These are phyloP conservation scores for Biscogniauxia marginata DNA, from an alignment of 2,329 filamentous ascomycete species.

Conservation along the genomic window DNA sequence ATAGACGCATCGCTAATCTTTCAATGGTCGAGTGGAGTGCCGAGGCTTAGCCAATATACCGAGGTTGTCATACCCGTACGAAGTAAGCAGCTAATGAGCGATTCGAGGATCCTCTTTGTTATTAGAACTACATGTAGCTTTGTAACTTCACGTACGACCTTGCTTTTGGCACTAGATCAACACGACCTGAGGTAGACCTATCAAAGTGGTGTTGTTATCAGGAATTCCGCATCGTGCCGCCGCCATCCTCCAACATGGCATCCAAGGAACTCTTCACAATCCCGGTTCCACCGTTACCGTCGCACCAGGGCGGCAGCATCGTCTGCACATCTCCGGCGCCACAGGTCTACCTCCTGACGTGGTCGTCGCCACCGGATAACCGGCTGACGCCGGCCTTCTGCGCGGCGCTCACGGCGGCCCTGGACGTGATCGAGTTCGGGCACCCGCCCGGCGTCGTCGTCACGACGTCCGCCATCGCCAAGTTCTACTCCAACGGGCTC, in stretches of 20 bases:
- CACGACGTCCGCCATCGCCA: slow-evolving; percentile 71
- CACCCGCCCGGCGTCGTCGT: slow-evolving; percentile 71
- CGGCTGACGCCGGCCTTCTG: slow-evolving; percentile 69
- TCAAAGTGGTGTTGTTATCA: no score
- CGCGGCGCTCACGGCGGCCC: slow-evolving; percentile 63
- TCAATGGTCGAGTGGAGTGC: not conserved
- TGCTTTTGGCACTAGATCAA: no score
- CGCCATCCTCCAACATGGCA: slow-evolving; percentile 24
- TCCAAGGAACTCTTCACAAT: slow-evolving; percentile 55
- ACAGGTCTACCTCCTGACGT: slow-evolving; percentile 70
- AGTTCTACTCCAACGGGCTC: slow-evolving; percentile 84
- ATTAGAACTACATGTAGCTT: no score
- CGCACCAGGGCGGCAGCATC: slow-evolving; percentile 56
- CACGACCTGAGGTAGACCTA: no score
- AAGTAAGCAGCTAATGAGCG: no score
- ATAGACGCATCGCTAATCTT: no score
- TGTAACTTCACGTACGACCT: no score
- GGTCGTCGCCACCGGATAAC: slow-evolving; percentile 72
- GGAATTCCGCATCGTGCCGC: no score
- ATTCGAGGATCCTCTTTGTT: no score
- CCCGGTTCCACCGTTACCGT: slow-evolving; percentile 47
- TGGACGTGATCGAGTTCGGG: slow-evolving; percentile 71
- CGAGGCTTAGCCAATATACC: not conserved
- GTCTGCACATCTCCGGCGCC: slow-evolving; percentile 60
- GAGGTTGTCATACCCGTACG: not conserved